Percentiles rank a stretch among this genome's conserved stretches.
Conservation (phyloP, 441 rosid species). For the Adansonia grandidieri region DNA sequence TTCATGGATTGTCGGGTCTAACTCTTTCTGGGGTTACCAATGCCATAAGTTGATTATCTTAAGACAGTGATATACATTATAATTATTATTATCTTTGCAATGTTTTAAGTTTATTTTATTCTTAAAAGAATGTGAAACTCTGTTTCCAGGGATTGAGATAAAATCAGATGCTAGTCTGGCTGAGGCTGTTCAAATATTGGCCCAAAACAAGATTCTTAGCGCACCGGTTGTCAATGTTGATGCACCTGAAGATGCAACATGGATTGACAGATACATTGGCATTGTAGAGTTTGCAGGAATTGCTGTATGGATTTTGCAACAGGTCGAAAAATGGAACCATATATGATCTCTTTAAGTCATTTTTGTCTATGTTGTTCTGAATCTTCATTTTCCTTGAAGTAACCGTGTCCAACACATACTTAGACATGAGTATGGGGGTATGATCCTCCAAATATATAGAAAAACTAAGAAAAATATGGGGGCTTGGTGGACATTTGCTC, state of each 20-base stretch:
- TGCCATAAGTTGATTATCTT: too few relatives aligned
- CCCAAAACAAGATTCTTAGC: constrained; percentile 70
- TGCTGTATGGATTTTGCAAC: constrained; percentile 95
- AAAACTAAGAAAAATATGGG: too few relatives aligned
- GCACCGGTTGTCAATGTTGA: constrained; percentile 91
- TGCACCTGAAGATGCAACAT: constrained; percentile 79
- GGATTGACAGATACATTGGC: constrained; percentile 97
- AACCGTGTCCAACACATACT: too few relatives aligned
- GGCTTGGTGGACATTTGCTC: neutral
- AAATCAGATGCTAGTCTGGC: constrained; percentile 84
- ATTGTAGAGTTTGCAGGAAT: constrained; percentile 95
- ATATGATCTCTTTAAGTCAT: neutral
- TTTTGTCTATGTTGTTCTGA: too few relatives aligned
- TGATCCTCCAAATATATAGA: too few relatives aligned
- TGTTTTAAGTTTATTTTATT: constrained; percentile 14
- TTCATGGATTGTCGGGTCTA: neutral
- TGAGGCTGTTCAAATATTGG: constrained; percentile 80
- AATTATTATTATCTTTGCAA: neutral
- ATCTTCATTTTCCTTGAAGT: too few relatives aligned
- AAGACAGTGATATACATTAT: neutral
- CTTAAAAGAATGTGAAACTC: neutral
- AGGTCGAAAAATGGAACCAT: constrained; percentile 46
- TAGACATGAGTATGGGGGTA: too few relatives aligned
- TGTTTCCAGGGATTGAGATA: constrained; percentile 70
- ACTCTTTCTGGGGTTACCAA: neutral